phyloP scores from a whole-genome alignment of 2,329 filamentous ascomycete genomes.

The Cytospora chrysosperma region DNA sequence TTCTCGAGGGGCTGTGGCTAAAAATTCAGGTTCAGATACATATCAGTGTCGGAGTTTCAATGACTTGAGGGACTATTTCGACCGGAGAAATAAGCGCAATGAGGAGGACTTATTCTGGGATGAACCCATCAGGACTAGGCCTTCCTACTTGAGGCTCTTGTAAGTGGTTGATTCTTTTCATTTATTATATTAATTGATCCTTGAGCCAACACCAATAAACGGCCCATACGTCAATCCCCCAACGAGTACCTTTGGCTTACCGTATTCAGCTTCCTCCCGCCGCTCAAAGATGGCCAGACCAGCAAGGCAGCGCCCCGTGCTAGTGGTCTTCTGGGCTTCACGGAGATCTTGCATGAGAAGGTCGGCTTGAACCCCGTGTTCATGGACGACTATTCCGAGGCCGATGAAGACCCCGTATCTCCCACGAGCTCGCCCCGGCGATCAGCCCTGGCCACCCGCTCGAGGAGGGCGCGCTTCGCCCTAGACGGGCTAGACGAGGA shows the following conservation, averaged over 20 bases:
- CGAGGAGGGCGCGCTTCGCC: background rate
- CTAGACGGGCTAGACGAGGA: slow-evolving; percentile 4
- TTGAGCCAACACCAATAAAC: background rate
- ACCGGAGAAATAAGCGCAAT: slow-evolving; percentile 6
- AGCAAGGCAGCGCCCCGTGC: background rate
- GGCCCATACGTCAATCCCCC: background rate
- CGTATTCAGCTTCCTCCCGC: slow-evolving; percentile 11
- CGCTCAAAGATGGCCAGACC: background rate
- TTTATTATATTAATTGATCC: background rate
- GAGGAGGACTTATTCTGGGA: slow-evolving; percentile 15
- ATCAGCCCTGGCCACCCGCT: slow-evolving; percentile 5
- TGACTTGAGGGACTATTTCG: slow-evolving; percentile 11
- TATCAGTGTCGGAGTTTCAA: slow-evolving; percentile 7
- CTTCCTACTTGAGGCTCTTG: slow-evolving; percentile 21
- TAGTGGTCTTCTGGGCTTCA: background rate
- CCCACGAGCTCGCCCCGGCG: slow-evolving; percentile 16
- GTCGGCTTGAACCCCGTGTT: background rate
- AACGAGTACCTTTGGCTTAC: background rate
- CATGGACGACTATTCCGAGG: background rate
- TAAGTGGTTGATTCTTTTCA: background rate
- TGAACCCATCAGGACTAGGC: background rate
- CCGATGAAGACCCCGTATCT: slow-evolving; percentile 14
- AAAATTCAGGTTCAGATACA: slow-evolving; percentile 8
- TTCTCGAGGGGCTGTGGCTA: background rate
- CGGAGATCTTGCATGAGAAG: slow-evolving; percentile 14